Conservation (phyloP, 495 filamentous ascomycete species). For the Talaromyces ruber region DNA sequence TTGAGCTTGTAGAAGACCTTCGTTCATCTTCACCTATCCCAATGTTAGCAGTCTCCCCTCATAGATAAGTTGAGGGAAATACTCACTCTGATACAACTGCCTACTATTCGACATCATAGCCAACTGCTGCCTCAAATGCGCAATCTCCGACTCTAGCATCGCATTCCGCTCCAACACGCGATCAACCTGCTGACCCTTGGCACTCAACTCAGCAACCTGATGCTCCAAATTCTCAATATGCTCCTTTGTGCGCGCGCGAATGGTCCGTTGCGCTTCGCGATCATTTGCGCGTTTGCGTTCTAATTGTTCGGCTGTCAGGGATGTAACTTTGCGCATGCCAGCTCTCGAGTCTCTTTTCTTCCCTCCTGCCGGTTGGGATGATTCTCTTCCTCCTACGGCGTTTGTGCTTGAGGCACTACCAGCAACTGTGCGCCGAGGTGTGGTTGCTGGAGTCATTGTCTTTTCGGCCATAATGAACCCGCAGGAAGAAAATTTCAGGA, state of each 20-base stretch:
- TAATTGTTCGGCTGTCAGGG: constrained; percentile 49
- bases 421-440: background rate
- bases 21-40: constrained; percentile 3
- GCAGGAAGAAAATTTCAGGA: background rate
- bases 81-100: constrained; percentile 3
- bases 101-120: constrained; percentile 10
- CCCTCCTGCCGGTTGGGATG: constrained; percentile 6
- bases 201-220: constrained; percentile 40
- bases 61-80: background rate
- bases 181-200: constrained; percentile 37
- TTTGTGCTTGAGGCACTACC: background rate
- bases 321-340: constrained; percentile 50
- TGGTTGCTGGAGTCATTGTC: background rate
- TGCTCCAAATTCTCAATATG: constrained; percentile 48
- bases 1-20: constrained; percentile 7
- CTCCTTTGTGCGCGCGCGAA: constrained; percentile 50
- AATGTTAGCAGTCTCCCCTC: background rate
- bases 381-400: background rate
- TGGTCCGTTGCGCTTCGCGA: constrained; percentile 55
- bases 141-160: constrained; percentile 45
- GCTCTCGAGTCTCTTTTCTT: constrained; percentile 43
- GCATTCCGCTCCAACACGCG: constrained; percentile 43
- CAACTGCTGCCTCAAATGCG: constrained; percentile 33
- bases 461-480: background rate
- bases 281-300: constrained; percentile 58